Evolutionary conservation across 176 grass and related monocot genomes (phyloP), one percentile per base, ranked within the genome.

Genomic region (Avena atlantica): DNA sequence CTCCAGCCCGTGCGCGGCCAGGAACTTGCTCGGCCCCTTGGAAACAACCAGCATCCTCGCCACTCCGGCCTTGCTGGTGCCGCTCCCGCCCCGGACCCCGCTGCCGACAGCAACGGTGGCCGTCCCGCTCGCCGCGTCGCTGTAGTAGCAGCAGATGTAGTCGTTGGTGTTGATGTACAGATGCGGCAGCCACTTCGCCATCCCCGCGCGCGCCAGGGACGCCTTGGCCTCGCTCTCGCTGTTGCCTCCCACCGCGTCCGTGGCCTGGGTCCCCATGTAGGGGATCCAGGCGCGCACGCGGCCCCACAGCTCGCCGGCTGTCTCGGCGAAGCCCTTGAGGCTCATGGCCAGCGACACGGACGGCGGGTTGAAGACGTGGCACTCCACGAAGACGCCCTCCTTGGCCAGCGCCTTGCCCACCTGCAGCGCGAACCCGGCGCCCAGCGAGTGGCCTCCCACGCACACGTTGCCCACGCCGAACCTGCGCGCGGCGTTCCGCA

Each of bases 121-220:
- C 45, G 84, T 78, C n/a, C 81, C 78, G 82, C 75, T 80, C 15
- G 81, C 44, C n/a, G 85, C 53, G 79, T 92, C 86, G n/a, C 79
- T 93, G 86, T 98, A 98, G 76, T 95, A 93, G 71, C 89, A 98
- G 87, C 93, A 95, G 80, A 98, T 88, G 76, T 98, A 98, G 85
- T 98, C 95, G 64, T 92, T 90, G 64, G 90, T 90, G 86, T 95
- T 98, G 40, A 98, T 92, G 81, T 98, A 98, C 20, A 98, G 89
- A 87, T 91, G 85, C 52, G 93, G 95, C 73, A 93, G 44, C 95
- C 95, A 98, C 85, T 58, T 93, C n/a, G 72, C 70, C 85, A 82
- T 85, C 68, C 24, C 85, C 10, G 42, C 70, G 9, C 50, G 20
- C 20, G 42, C 74, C 82, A 81, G 81, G 55, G 78, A 12, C 77